phyloP scores from a whole-genome alignment of 352 stramenopile species.

The Pythium vanterpoolii region DNA sequence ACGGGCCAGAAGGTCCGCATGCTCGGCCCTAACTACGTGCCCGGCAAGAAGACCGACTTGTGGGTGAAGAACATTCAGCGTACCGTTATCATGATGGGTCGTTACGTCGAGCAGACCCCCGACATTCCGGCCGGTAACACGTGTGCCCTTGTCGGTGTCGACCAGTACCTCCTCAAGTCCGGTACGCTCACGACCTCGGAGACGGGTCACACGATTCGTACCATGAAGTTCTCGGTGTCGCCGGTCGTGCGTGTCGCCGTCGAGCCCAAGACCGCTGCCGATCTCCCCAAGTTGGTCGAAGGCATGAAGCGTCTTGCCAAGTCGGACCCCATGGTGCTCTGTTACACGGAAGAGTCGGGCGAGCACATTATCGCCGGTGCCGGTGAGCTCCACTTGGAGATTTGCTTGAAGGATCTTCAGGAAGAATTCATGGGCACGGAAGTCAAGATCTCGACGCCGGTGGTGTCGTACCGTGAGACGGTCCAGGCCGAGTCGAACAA shows the following conservation, averaged over 20 bases:
- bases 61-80: too few species aligned
- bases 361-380: slow-evolving; percentile 99
- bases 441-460: slow-evolving; percentile 99
- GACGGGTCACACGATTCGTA: slow-evolving; percentile 98
- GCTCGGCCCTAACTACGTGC: too few species aligned
- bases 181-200: slow-evolving; percentile 99
- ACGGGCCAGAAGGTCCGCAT: too few species aligned
- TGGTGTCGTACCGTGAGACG: slow-evolving; percentile 99
- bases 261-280: slow-evolving; percentile 97
- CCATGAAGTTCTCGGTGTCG: slow-evolving; percentile 99
- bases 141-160: too few species aligned
- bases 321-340: slow-evolving; percentile 99
- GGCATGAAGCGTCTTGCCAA: slow-evolving; percentile 99
- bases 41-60: too few species aligned
- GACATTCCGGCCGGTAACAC: too few species aligned
- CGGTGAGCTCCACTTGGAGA: slow-evolving; percentile 99
- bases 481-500: slow-evolving; percentile 94
- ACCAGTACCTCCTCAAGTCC: slow-evolving; percentile 99
- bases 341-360: slow-evolving; percentile 99
- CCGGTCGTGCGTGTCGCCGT: slow-evolving; percentile 99
- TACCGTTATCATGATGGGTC: too few species aligned
- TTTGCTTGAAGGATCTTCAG: slow-evolving; percentile 99
- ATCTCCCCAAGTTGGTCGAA: slow-evolving; percentile 99
- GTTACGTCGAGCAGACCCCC: too few species aligned
- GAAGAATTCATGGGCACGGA: slow-evolving; percentile 99